These are phyloP conservation scores for Nothophytophthora sp. DNA, from an alignment of 352 stramenopile genomes.

Conservation along the genomic window DNA sequence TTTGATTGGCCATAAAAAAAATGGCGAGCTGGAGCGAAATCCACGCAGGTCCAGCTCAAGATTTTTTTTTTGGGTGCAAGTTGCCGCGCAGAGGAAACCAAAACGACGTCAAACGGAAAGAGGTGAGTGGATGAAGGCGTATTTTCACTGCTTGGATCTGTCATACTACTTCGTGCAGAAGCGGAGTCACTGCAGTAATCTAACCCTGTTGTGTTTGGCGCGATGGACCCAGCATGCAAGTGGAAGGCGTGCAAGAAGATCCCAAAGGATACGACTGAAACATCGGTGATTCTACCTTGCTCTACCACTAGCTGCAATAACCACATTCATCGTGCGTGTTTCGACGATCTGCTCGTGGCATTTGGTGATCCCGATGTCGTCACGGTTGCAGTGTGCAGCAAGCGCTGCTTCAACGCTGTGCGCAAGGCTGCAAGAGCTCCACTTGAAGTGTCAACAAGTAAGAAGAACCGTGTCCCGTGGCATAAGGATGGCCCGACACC, in stretches of 20 bases:
- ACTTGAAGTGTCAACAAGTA: neutral
- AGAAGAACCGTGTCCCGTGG: constrained; percentile 6
- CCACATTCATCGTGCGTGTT: constrained; percentile 1
- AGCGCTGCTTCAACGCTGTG: constrained; percentile 5
- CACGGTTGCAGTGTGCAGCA: neutral
- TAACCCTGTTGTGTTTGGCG: too few relatives aligned
- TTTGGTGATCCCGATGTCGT: neutral
- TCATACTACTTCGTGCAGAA: too few relatives aligned
- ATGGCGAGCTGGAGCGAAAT: too few relatives aligned
- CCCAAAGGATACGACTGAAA: neutral
- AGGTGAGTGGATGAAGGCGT: too few relatives aligned
- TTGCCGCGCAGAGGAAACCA: too few relatives aligned
- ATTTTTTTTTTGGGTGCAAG: too few relatives aligned
- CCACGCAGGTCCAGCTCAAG: too few relatives aligned
- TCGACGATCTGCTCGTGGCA: neutral
- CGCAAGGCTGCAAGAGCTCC: neutral
- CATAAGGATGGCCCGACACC: constrained; percentile 3
- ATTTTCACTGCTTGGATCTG: too few relatives aligned
- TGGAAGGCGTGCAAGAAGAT: constrained; percentile 4
- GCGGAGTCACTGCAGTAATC: too few relatives aligned
- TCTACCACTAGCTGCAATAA: neutral
- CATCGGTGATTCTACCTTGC: neutral
- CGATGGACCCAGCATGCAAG: constrained; percentile 1
- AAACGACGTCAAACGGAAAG: too few relatives aligned
- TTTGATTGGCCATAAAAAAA: too few relatives aligned